Evolutionary conservation across 441 rosid species (phyloP), one percentile per base, ranked within the genome.

Genomic region (Populus hybrid): DNA sequence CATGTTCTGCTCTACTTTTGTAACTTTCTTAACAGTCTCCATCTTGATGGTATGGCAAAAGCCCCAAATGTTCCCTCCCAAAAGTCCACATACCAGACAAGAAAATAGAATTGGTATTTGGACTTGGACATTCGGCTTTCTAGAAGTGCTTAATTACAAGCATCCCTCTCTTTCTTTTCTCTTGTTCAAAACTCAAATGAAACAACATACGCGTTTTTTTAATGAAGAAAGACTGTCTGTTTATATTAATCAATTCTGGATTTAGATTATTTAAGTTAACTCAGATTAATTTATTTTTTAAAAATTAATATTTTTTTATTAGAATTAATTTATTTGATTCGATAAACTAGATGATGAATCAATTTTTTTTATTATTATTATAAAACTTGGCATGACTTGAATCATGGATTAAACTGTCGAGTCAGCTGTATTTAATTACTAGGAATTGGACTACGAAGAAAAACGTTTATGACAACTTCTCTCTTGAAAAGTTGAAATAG

Each of bases 141-240:
- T 82, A 82, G 74, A 79, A 73, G 77, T 63, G 72, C 40, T 72
- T 28, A 29, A 21, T 31, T 14, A 1, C 21, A 31, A 29, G 56
- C 40, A 4, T 31, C 31, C 24, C 29, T 23, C 65, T 29, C 64
- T 78, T 8, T 74, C 75, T 69, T 66, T 69, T 65, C 73, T 66
- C 42, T 2, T 23, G 65, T 9, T 61, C 35, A 74, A 73, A 40
- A 42, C 11, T 16, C 2, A 69, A 33, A 59, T 21, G n/a, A 74
- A 69, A 71, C 59, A 56, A 64, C 14, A 2, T 56, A 29, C 35
- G 66, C 72, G 53, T 42, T 73, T 75, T 33, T 74, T 64, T 14
- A 78, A 36, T 64, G 59, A 69, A 64, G 50, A 45, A 63, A 74
- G 12, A 35, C 59, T 71, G 80, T 80, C 85, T 73, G 85, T 83